These are phyloP conservation scores for Apiospora kogelbergensis DNA, from an alignment of 2,329 filamentous ascomycete species.

Conservation along the genomic window DNA sequence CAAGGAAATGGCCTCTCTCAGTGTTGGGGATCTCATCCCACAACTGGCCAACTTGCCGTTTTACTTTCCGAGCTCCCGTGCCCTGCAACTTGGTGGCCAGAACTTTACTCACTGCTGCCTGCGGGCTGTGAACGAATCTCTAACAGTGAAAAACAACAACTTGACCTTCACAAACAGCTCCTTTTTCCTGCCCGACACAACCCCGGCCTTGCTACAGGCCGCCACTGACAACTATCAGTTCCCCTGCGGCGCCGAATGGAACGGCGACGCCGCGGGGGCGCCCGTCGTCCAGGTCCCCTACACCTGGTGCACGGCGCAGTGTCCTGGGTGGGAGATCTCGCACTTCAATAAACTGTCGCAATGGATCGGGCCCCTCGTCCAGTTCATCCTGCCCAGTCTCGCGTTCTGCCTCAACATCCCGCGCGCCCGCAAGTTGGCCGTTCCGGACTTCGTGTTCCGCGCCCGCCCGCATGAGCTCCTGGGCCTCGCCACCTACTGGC, in stretches of 20 bases:
- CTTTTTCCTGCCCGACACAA: conserved; percentile 23
- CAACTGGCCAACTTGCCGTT: conserved; percentile 23
- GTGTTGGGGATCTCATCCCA: conserved; percentile 20
- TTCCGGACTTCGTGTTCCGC: conserved; percentile 52
- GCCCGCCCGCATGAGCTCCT: conserved; percentile 55
- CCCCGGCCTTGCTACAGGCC: conserved; percentile 18
- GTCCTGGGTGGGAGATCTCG: conserved; percentile 32
- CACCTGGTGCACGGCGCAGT: conserved; percentile 27
- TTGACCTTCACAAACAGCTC: conserved; percentile 23
- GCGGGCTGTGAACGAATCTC: conserved; percentile 27
- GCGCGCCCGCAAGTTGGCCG: conserved; percentile 29
- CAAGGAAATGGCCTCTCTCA: neutral
- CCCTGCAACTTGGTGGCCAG: conserved; percentile 24
- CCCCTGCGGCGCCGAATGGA: conserved; percentile 28
- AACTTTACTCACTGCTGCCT: conserved; percentile 32
- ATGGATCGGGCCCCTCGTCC: conserved; percentile 34
- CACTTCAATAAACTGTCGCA: conserved; percentile 25
- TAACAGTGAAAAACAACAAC: conserved; percentile 18
- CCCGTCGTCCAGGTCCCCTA: conserved; percentile 28
- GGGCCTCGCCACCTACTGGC: conserved; percentile 28
- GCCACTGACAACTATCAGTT: conserved; percentile 22
- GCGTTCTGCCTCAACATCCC: conserved; percentile 37
- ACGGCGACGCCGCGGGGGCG: conserved; percentile 21
- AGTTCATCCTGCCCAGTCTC: conserved; percentile 36
- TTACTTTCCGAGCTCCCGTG: conserved; percentile 16